Percentiles rank a stretch among this genome's conserved stretches.
phyloP scores from a whole-genome alignment of 1,139 yeast genomes.

The Nakaseomyces uthaithaninus region DNA sequence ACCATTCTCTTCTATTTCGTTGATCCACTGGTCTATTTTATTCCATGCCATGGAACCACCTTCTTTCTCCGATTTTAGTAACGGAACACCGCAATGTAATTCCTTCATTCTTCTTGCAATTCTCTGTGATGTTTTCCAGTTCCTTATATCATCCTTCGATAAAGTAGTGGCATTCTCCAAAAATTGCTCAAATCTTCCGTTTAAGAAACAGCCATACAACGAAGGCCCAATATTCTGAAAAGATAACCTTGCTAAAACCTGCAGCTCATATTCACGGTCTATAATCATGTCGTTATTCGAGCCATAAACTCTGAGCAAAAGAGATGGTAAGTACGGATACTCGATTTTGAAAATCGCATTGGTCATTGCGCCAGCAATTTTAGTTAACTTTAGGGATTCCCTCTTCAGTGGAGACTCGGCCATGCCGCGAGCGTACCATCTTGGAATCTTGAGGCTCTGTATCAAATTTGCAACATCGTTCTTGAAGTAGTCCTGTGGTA shows the following conservation, averaged over 20 bases:
- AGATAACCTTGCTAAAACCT: conserved; percentile 63
- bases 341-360: conserved; percentile 73
- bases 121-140: conserved; percentile 68
- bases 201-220: conserved; percentile 76
- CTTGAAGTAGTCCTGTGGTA: conserved; percentile 78
- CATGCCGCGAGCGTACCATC: conserved; percentile 50
- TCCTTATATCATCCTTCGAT: conserved; percentile 62
- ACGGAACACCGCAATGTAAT: conserved; percentile 70
- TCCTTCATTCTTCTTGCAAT: conserved; percentile 96
- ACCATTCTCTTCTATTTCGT: conserved; percentile 40
- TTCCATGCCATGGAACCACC: conserved; percentile 65
- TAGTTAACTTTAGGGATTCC: conserved; percentile 35
- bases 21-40: conserved; percentile 64
- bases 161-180: conserved; percentile 61
- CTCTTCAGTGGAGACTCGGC: conserved; percentile 26
- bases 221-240: conserved; percentile 79
- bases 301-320: conserved; percentile 82
- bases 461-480: conserved; percentile 66
- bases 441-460: conserved; percentile 57
- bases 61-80: conserved; percentile 44
- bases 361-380: conserved; percentile 90
- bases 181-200: conserved; percentile 67
- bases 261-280: conserved; percentile 75
- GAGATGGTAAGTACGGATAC: conserved; percentile 34
- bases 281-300: conserved; percentile 79